phyloP scores from a whole-genome alignment of 83 land plant species.

The Diphasiastrum complanatum region DNA sequence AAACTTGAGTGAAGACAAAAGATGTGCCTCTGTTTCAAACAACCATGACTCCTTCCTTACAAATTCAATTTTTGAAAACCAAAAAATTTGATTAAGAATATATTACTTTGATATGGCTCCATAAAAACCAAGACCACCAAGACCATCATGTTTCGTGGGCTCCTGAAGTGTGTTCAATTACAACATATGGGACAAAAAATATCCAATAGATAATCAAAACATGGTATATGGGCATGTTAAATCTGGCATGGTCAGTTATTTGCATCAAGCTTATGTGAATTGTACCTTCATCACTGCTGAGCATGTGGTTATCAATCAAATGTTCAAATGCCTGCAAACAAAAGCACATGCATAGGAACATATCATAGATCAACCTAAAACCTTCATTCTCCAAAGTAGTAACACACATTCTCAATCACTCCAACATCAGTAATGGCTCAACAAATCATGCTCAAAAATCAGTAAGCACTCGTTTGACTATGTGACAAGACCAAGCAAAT shows the following conservation, averaged over 20 bases:
- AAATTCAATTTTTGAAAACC: no score
- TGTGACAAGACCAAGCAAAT: no score
- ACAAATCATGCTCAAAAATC: background rate
- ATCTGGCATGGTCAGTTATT: no score
- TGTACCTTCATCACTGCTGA: conserved; percentile 87
- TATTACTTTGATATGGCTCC: no score
- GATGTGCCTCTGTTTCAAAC: conserved; percentile 60
- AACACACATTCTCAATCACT: background rate
- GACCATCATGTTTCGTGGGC: conserved; percentile 24
- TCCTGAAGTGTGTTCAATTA: no score
- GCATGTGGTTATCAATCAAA: conserved; percentile 84
- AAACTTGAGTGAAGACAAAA: conserved; percentile 69
- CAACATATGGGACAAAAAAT: no score
- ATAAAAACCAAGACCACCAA: no score
- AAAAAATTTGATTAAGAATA: background rate
- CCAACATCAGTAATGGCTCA: background rate
- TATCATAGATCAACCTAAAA: conserved; percentile 1
- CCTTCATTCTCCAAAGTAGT: background rate
- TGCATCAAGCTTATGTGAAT: background rate
- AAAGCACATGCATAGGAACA: background rate
- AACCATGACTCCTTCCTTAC: no score
- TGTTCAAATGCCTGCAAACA: conserved; percentile 83
- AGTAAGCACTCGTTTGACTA: background rate
- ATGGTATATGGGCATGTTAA: no score
- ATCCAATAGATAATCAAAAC: no score